Conservation (phyloP, 2,329 filamentous ascomycete genomes). For the Torrubiellomyces zombiae region DNA sequence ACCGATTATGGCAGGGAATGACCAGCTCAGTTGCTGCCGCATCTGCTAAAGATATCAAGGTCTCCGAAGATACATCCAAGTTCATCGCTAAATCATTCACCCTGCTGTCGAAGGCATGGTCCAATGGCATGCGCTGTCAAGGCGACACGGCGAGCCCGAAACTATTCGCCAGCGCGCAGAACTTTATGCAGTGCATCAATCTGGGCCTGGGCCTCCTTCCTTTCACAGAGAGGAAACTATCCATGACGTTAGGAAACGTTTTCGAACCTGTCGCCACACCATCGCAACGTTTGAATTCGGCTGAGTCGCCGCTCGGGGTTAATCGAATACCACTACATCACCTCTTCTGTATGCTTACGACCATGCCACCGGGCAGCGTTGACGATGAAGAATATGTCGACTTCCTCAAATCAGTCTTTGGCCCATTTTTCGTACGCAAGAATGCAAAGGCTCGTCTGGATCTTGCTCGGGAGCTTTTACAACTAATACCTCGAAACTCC, state of each 20-base stretch:
- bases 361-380: conserved; percentile 26
- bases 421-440: conserved; percentile 41
- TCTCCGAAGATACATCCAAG: conserved; percentile 65
- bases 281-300: conserved; percentile 40
- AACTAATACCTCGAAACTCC: conserved; percentile 27
- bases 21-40: conserved; percentile 48
- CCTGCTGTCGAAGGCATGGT: conserved; percentile 54
- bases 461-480: conserved; percentile 33
- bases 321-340: conserved; percentile 47
- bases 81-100: conserved; percentile 60
- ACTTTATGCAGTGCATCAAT: conserved; percentile 31
- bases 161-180: conserved; percentile 37
- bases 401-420: conserved; percentile 34
- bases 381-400: conserved; percentile 29
- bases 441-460: conserved; percentile 25
- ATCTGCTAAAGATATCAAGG: conserved; percentile 74
- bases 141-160: conserved; percentile 27
- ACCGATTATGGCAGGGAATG: conserved; percentile 43
- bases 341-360: conserved; percentile 44
- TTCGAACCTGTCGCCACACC: conserved; percentile 50
- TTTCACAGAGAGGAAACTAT: conserved; percentile 45
- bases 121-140: conserved; percentile 17
- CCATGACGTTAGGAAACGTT: conserved; percentile 31
- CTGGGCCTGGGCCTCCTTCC: conserved; percentile 38
- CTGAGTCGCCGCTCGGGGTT: conserved; percentile 30